These are phyloP conservation scores for Termitomyces sp. DNA, from an alignment of 768 basidiomycete genomes.

Conservation along the genomic window DNA sequence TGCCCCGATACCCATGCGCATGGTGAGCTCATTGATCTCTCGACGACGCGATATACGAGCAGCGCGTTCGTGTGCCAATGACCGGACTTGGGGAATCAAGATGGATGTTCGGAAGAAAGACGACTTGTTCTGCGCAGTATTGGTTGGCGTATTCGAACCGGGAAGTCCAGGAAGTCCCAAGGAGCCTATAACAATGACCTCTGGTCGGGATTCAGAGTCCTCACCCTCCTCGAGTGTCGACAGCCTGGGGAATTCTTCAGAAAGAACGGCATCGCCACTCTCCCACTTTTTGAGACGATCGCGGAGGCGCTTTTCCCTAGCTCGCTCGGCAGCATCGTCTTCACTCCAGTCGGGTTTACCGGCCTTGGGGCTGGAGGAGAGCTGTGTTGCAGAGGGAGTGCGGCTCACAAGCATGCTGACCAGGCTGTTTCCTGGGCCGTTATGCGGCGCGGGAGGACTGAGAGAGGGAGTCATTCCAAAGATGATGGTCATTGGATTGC, in stretches of 20 bases:
- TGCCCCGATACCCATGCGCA: constrained; percentile 78
- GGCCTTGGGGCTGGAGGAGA: constrained; percentile 25
- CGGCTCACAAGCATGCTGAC: constrained; percentile 43
- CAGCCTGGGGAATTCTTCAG: constrained; percentile 59
- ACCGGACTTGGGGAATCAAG: constrained; percentile 59
- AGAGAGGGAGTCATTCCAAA: constrained; percentile 84
- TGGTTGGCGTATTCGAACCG: constrained; percentile 18
- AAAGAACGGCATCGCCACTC: constrained; percentile 48
- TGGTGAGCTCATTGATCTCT: constrained; percentile 75
- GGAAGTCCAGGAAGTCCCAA: constrained; percentile 30
- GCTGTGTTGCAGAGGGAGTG: constrained; percentile 24
- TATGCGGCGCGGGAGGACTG: constrained; percentile 34
- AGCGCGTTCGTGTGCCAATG: constrained; percentile 44
- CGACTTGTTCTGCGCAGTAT: constrained; percentile 20
- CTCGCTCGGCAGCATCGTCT: constrained; percentile 56
- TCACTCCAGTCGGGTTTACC: constrained; percentile 57
- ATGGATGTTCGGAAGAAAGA: constrained; percentile 64
- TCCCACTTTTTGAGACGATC: constrained; percentile 75
- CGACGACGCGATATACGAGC: constrained; percentile 57
- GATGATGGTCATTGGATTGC: constrained; percentile 74
- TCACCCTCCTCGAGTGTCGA: constrained; percentile 32
- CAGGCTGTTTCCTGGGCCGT: constrained; percentile 27
- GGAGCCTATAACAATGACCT: constrained; percentile 44
- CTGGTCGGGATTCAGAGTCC: constrained; percentile 29
- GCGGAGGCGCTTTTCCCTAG: constrained; percentile 66